Conservation (phyloP, 2,329 filamentous ascomycete species). For the Bertia moriformis region DNA sequence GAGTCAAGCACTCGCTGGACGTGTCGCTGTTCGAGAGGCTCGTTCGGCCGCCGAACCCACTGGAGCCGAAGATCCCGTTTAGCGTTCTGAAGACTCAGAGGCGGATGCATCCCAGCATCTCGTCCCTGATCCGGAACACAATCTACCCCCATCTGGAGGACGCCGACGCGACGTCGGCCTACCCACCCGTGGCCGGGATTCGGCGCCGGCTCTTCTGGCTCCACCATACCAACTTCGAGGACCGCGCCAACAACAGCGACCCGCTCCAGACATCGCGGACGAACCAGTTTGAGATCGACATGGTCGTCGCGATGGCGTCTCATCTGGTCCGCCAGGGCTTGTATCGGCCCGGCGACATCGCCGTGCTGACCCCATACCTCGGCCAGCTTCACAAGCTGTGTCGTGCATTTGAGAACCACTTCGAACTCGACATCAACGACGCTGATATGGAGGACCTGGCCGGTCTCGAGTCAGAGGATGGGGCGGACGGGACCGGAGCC, state of each 20-base stretch:
- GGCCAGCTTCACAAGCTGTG: constrained; percentile 40
- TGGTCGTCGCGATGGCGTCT: constrained; percentile 45
- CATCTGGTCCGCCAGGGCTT: constrained; percentile 51
- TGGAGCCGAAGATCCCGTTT: constrained; percentile 10
- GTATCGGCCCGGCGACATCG: constrained; percentile 47
- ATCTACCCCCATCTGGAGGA: constrained; percentile 44
- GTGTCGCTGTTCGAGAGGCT: constrained; percentile 35
- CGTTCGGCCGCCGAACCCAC: constrained; percentile 12
- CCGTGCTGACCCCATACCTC: constrained; percentile 53
- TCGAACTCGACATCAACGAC: constrained; percentile 51
- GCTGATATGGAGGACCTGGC: constrained; percentile 40
- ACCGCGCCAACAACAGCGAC: constrained; percentile 13
- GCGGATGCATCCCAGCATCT: constrained; percentile 51
- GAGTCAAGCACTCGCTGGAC: constrained; percentile 27
- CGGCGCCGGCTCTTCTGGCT: constrained; percentile 42
- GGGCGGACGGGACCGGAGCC: constrained; percentile 7
- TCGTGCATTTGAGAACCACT: constrained; percentile 24
- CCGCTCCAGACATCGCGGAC: constrained; percentile 27
- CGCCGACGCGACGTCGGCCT: constrained; percentile 16
- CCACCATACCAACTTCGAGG: constrained; percentile 36
- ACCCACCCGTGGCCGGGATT: constrained; percentile 38
- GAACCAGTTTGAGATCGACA: constrained; percentile 46
- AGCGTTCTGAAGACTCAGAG: constrained; percentile 38
- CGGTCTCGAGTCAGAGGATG: constrained; percentile 16
- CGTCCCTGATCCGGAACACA: constrained; percentile 37